Evolutionary conservation across 192 early-diverging fungal species (phyloP), one percentile per base, ranked within the genome.

Genomic region (Dissophora ornata): DNA sequence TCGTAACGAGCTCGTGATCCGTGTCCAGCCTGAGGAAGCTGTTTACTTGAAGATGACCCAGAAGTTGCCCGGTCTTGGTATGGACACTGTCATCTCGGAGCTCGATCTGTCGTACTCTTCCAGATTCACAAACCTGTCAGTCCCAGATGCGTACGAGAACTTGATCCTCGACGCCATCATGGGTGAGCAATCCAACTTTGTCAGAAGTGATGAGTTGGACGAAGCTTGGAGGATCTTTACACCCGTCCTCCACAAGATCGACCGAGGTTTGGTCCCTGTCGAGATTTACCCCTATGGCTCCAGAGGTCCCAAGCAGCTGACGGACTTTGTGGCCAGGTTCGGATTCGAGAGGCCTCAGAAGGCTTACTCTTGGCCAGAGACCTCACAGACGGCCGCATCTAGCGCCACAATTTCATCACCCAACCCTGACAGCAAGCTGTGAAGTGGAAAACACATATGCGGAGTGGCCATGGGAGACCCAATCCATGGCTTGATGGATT

Each of bases 211-310:
- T 68, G 91, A 92, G 86, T 87, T 96, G 57, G 93, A 94, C 64
- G 91, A 89, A 67, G 94, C 94, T 10, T 96, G 94, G 94, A 88
- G 89, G 69, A 94, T 96, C 60, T 94, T 96, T 70, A 96, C 94
- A 3, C 94, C 94, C 13, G 81, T 94, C 26, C 78, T 96, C 69
- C 94, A 96, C 82, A 80, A 91, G 82, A 91, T 95, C 64, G 94
- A 96, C 66, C 59, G 65, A 4, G 73, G 73, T 18, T 33, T 38
- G 26, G 81, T 90, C 26, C 80, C 85, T 48, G 90, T 93, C 0
- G 83, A 91, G 58, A 84, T 89, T 6, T 96, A 94, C 77, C 80
- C 84, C 55, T 97, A 92, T 80, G 95, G 95, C 8, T 84, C 86
- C 45, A 86, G 95, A 16, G 96, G 95, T 1, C 96, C 96, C 40